phyloP scores from a whole-genome alignment of 108 stramenopile species.

The Conticribra weissflogii region DNA sequence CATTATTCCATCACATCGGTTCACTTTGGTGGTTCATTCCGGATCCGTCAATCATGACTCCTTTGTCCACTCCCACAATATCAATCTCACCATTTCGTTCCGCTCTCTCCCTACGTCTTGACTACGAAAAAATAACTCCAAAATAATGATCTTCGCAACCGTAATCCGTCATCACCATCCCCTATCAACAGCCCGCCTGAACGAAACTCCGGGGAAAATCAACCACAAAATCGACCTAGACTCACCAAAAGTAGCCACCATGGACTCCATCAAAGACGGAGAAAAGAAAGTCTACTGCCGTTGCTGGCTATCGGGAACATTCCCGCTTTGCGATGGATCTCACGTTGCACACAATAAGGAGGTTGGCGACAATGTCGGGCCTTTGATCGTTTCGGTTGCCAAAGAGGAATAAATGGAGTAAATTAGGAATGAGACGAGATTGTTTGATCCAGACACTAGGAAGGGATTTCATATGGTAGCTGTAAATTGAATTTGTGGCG shows the following conservation, averaged over 20 bases:
- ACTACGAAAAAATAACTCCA: background rate
- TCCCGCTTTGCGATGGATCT: constrained; percentile 84
- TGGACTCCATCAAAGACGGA: constrained; percentile 51
- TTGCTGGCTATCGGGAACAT: constrained; percentile 88
- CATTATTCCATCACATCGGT: too few relatives aligned
- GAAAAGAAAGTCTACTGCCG: constrained; percentile 86
- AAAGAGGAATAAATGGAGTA: constrained; percentile 38
- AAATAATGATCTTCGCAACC: background rate
- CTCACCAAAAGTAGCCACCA: constrained; percentile 66
- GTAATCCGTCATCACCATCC: background rate
- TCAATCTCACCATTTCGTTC: too few relatives aligned
- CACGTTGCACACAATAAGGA: constrained; percentile 86
- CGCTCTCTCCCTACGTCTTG: background rate
- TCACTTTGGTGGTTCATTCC: too few relatives aligned
- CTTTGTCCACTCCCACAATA: too few relatives aligned
- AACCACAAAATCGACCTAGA: constrained; percentile 74
- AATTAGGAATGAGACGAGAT: background rate
- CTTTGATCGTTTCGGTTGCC: constrained; percentile 78
- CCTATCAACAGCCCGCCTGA: constrained; percentile 22
- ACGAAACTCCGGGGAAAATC: constrained; percentile 48
- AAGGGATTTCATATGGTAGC: too few relatives aligned
- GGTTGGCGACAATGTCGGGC: constrained; percentile 92
- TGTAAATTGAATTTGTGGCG: background rate
- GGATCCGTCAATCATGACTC: too few relatives aligned
- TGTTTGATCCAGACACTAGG: too few relatives aligned